A percentile compares a stretch with the other conserved stretches of the same genome.
These are phyloP conservation scores for Pestalotiopsis sp. DNA, from an alignment of 2,329 filamentous ascomycete genomes.

Conservation along the genomic window DNA sequence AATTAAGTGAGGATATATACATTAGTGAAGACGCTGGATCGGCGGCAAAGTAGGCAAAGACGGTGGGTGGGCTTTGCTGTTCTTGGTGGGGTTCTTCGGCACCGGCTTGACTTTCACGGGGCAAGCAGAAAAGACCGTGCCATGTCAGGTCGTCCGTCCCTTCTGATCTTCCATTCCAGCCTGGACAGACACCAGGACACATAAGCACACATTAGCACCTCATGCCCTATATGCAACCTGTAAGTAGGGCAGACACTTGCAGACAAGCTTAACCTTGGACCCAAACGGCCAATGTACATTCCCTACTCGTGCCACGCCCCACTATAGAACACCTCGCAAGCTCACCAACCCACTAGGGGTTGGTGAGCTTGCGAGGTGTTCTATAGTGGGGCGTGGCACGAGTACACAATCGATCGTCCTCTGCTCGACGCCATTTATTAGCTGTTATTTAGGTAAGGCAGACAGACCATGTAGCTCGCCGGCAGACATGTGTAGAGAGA, in stretches of 20 bases:
- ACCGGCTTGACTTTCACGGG: background rate
- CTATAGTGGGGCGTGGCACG: no score
- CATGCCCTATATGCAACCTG: background rate
- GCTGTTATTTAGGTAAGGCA: conserved; percentile 17
- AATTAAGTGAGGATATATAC: background rate
- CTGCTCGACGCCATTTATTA: conserved; percentile 21
- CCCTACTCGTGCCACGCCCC: no score
- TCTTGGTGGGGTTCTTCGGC: background rate
- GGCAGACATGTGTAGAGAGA: background rate
- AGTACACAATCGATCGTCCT: conserved; percentile 16
- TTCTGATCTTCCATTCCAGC: background rate
- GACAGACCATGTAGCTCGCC: no score
- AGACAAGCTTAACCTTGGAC: background rate
- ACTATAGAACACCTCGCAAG: no score
- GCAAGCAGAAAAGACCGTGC: background rate
- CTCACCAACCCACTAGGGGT: no score
- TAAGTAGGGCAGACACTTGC: background rate
- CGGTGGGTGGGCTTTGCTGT: background rate
- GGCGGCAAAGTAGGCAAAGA: background rate
- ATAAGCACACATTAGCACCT: background rate
- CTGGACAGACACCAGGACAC: background rate
- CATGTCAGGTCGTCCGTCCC: background rate
- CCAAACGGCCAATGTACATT: background rate
- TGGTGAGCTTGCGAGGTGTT: no score
- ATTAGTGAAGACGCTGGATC: background rate